Evolutionary conservation across 164 flowering plant genomes (phyloP).

Genomic region (Stephania cephalantha): DNA sequence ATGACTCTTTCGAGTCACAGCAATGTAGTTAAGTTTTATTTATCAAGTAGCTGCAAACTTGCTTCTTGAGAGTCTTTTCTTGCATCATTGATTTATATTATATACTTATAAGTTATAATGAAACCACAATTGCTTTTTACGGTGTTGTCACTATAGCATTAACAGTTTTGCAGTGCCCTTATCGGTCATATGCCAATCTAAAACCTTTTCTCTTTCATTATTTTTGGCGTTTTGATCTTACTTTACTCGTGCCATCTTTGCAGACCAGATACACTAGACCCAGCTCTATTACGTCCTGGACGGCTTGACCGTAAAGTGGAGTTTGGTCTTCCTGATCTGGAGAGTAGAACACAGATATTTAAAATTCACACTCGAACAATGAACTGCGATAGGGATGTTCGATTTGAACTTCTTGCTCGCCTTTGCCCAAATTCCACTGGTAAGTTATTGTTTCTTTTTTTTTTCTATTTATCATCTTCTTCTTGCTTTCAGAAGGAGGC

Average conservation of each 20-base stretch:
- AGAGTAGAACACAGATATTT: constrained; percentile 91
- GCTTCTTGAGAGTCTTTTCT: not conserved
- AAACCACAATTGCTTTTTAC: not conserved
- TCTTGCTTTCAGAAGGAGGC: too few relatives aligned
- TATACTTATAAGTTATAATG: not conserved
- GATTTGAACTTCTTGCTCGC: constrained; percentile 94
- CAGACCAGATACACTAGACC: constrained; percentile 96
- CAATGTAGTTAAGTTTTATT: too few relatives aligned
- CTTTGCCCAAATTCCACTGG: constrained; percentile 99
- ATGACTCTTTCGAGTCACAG: too few relatives aligned
- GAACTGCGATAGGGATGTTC: constrained; percentile 95
- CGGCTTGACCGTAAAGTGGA: constrained; percentile 93
- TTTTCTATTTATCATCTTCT: not conserved
- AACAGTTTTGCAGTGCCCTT: not conserved
- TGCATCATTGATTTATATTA: not conserved
- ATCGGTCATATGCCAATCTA: not conserved
- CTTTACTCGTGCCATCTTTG: constrained; percentile 9
- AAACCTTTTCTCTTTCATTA: not conserved
- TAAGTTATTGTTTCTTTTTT: constrained; percentile 17
- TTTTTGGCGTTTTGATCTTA: not conserved
- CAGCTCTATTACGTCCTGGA: constrained; percentile 93
- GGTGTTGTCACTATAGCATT: not conserved
- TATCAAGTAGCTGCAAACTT: not conserved
- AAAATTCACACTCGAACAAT: constrained; percentile 94
- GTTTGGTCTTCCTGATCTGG: constrained; percentile 94